Base-by-base conservation (phyloP, 2,329 filamentous ascomycete species). In the Hirsutella thompsonii region DNA sequence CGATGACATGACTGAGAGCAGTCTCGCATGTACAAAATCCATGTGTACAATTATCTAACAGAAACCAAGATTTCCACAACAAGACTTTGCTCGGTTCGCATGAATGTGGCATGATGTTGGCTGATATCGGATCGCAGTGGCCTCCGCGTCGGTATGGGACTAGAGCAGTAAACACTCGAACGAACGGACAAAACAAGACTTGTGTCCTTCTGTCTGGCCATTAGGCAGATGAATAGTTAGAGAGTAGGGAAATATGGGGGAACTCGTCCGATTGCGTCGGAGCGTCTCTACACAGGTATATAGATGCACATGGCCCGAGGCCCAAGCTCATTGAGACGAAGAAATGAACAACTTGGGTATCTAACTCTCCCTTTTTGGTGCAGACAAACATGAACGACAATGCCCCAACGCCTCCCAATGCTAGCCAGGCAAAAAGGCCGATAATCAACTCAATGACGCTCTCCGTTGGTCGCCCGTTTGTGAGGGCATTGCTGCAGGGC, bases 401-500 rank as follows among this genome's bases (percentile, higher is more conserved):
- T 18, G n/a, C 38, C 42, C 14, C 19, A 58, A 61, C 58, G 55
- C 59, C 57, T 42, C 43, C 49, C 48, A 49, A 50, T 51, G 47
- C 37, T 20, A n/a, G 11, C n/a, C 37, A 18, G 4, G 16, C 19
- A 26, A 19, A 34, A 16, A 16, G 13, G 13, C 48, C 37, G 16
- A 14, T 32, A 26, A 36, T 26, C 38, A 5, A 32, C 21, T 46
- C 45, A 59, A 37, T 50, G 50, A 11, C 46, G 44, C n/a, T 53
- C 46, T 8, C 59, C 56, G 40, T 63, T 63, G 26, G 52, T 46
- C 20, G 50, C 37, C 18, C 48, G 53, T 41, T 57, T 55, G 42
- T 71, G 68, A 14, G 54, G 47, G 44, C 68, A 70, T 38, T 52
- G 55, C 38, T 60, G 56, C 46, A 56, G 58, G 48, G 60, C 58